Percentiles rank a stretch among this genome's conserved stretches.
Conservation (phyloP, 2,329 filamentous ascomycete genomes). For the Phyllosticta citrichinensis region DNA sequence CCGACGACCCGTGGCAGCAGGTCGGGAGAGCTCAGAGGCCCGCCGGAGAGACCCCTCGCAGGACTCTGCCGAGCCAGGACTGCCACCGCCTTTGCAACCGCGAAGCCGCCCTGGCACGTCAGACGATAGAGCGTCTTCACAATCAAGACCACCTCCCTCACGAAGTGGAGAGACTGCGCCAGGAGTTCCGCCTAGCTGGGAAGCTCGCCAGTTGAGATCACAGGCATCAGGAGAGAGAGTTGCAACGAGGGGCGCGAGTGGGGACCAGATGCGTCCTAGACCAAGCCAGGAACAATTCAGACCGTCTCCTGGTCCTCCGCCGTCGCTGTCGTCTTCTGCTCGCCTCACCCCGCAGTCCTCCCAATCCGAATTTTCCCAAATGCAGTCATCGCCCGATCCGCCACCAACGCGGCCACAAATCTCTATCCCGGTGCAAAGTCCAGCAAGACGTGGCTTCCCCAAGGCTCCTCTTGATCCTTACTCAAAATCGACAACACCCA, state of each 20-base stretch:
- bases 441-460: conserved; percentile 4
- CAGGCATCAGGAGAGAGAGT: conserved; percentile 19
- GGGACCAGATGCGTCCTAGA: conserved; percentile 20
- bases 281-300: conserved; percentile 13
- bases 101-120: conserved; percentile 20
- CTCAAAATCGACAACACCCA: not conserved
- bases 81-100: conserved; percentile 4
- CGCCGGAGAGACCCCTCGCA: not conserved
- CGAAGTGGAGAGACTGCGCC: not conserved
- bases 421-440: conserved; percentile 19
- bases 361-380: conserved; percentile 23
- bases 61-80: conserved; percentile 1
- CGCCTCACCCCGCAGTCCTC: conserved; percentile 32
- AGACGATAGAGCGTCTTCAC: conserved; percentile 15
- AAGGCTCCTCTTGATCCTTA: conserved; percentile 4
- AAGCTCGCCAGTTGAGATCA: conserved; percentile 3
- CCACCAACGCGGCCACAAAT: conserved; percentile 8
- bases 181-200: conserved; percentile 14
- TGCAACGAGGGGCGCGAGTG: conserved; percentile 24
- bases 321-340: conserved; percentile 21
- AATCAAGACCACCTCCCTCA: not conserved
- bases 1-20: not conserved
- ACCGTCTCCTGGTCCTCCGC: conserved; percentile 17
- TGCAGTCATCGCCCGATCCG: conserved; percentile 4
- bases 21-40: not conserved